Percentiles rank a stretch among this genome's conserved stretches.
Evolutionary conservation across 495 filamentous ascomycete species (phyloP).

Genomic region (Cryomyces minteri): DNA sequence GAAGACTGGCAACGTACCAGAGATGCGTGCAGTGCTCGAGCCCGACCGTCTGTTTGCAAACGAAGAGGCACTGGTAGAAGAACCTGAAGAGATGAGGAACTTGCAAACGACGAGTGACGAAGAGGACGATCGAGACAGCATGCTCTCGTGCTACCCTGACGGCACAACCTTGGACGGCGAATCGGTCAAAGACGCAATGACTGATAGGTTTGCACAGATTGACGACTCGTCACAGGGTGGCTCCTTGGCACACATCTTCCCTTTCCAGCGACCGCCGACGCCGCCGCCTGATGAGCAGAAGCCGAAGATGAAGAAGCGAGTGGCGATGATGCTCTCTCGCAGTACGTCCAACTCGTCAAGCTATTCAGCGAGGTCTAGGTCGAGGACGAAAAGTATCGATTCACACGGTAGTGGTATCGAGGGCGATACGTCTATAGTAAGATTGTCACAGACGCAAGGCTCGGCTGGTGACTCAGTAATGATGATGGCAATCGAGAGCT

Average conservation of each 20-base stretch:
- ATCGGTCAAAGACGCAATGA: not conserved
- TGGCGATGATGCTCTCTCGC: conserved; percentile 62
- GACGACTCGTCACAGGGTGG: conserved; percentile 2
- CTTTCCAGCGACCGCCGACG: conserved; percentile 42
- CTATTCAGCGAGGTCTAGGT: conserved; percentile 43
- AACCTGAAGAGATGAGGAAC: not conserved
- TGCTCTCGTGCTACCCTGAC: not conserved
- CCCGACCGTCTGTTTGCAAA: conserved; percentile 18
- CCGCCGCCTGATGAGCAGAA: conserved; percentile 27
- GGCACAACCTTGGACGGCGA: not conserved
- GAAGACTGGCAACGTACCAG: conserved; percentile 50
- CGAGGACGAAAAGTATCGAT: conserved; percentile 54
- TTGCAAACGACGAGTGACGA: not conserved
- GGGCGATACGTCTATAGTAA: conserved; percentile 71
- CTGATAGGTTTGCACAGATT: not conserved
- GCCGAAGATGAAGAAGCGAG: conserved; percentile 39
- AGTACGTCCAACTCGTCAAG: conserved; percentile 77
- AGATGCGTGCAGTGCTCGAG: conserved; percentile 65
- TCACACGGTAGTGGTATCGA: conserved; percentile 57
- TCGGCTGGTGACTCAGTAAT: conserved; percentile 65
- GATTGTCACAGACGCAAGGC: conserved; percentile 64
- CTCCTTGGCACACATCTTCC: conserved; percentile 73
- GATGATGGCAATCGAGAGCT: conserved; percentile 90
- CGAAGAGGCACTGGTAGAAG: not conserved
- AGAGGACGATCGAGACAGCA: not conserved